Evolutionary conservation across 2,329 filamentous ascomycete species (phyloP), one percentile per base, ranked within the genome.

Genomic region (Botryotinia convoluta): DNA sequence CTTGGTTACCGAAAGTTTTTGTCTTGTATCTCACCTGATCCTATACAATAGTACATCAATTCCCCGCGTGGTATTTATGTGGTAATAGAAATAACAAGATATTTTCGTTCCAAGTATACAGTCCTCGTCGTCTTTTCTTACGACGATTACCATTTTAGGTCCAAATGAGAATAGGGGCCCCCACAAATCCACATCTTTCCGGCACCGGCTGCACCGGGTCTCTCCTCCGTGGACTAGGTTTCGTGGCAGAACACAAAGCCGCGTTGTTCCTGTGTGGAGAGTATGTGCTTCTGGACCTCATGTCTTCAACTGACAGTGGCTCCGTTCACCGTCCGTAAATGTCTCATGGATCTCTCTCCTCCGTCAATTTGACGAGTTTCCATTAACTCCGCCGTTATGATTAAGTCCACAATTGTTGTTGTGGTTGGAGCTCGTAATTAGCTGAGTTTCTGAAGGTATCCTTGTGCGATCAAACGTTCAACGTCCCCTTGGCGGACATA

Each of bases 401-500:
- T 42, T 44, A 37, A 37, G 26, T 57, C 39, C 64, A 39, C 64
- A 51, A 29, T 57, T 32, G 35, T 26, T 37, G 6, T 18, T n/a
- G 26, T 68, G 29, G 39, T 29, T 57, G 26, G 12, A 57, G 16
- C 35, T 68, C 42, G 42, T 57, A 10, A 54, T 93, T 87, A 98
- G 81, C 90, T 90, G 77, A 99, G 86, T 79, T 94, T 94, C 82
- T 98, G 95, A 76, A 99, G 85, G 84, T 98, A 99, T 32, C 96
- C 96, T 81, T 98, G 95, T 26, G 94, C 89, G 79, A 99, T 98
- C 78, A 99, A 83, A 69, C 95, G 89, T 83, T 99, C 96, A 10
- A 99, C 96, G 83, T 99, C 96, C 37, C 94, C 95, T 80, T 98
- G 94, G 64, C 95, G 90, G 57, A 99, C 96, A 80, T 97, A 98